Base-by-base conservation (phyloP, 2,329 filamentous ascomycete genomes). In the Daldinia sp. region DNA sequence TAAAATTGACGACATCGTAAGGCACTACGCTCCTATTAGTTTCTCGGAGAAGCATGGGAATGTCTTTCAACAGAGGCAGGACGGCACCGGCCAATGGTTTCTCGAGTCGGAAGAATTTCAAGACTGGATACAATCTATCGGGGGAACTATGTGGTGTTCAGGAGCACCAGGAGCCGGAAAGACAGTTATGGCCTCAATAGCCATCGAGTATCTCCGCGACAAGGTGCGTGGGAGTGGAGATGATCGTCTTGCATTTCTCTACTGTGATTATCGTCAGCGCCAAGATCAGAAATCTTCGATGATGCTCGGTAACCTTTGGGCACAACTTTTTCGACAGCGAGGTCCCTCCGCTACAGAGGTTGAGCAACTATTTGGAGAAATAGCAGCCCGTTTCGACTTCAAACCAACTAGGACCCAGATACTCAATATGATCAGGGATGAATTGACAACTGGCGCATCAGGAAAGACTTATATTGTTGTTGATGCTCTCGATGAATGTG, bases 221-320 rank as follows among this genome's bases (percentile, higher is more conserved):
- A 64, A 56, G 26, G 46, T 64, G 2, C 57, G 33, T 2, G 56
- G 23, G 12, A 60, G 54, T 9, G 39, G 39, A 3, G 26, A 41
- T 6, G 51, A 37, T 13, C 53, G 56, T 15, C 20, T 69, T 23
- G 67, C 67, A 39, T 69, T 58, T 26, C 51, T 69, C 26, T 69
- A 69, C n/a, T 69, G 63, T 41, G 67, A 69, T 20, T 69, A 69
- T 44, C 67, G 67, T 13, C 67, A 69, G 20, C 63, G 67, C n/a
- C 67, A 69, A 20, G 63, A 62, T 48, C 67, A 69, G 53, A 69
- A 69, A 35, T 60, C 67, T 13, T 58, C 42, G 26, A 39, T 63
- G 20, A 54, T 69, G 9, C 64, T 69, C 13, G 63, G 67, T 23
- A 67, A 69, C 26, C 54, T 69, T 15, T 69, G 67, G 67, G 53